Evolutionary conservation across 768 basidiomycete genomes (phyloP).

Genomic region (Boletus reticulatus): DNA sequence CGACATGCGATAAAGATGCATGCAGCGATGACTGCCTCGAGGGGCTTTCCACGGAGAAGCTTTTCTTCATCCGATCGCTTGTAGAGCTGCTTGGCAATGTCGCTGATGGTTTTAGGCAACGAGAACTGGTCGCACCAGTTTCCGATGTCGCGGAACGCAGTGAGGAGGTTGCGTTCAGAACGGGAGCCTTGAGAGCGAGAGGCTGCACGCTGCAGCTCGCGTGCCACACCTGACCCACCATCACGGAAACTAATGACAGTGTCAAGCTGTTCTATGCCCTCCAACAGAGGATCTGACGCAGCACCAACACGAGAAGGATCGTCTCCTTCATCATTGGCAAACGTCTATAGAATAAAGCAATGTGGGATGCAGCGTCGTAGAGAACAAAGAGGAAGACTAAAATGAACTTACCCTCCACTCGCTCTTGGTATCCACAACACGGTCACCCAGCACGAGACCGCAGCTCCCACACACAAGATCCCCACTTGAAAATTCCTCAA

Average conservation of each 20-base stretch:
- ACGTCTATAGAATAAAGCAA: slow-evolving; percentile 68
- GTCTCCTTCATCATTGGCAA: slow-evolving; percentile 99
- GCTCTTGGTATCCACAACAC: slow-evolving; percentile 95
- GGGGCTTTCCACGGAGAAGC: slow-evolving; percentile 84
- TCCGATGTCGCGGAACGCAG: slow-evolving; percentile 88
- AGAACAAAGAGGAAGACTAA: slow-evolving; percentile 9
- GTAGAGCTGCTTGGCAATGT: slow-evolving; percentile 96
- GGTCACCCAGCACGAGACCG: slow-evolving; percentile 93
- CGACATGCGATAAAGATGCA: slow-evolving; percentile 98
- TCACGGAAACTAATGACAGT: slow-evolving; percentile 96
- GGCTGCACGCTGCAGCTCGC: slow-evolving; percentile 90
- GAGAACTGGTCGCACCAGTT: slow-evolving; percentile 96
- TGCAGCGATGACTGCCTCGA: slow-evolving; percentile 92
- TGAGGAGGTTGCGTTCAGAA: slow-evolving; percentile 80
- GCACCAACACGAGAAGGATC: slow-evolving; percentile 99
- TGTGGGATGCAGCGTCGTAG: slow-evolving; percentile 22
- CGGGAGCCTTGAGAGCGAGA: slow-evolving; percentile 76
- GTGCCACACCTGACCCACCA: slow-evolving; percentile 89
- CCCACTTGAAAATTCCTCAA: slow-evolving; percentile 97
- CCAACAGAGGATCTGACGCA: slow-evolving; percentile 88
- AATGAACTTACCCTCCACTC: slow-evolving; percentile 86
- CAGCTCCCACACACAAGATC: slow-evolving; percentile 95
- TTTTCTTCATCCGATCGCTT: slow-evolving; percentile 97
- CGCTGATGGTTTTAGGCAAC: slow-evolving; percentile 89
- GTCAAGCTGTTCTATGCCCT: slow-evolving; percentile 92